These are phyloP conservation scores for Penicillium sp. DNA, from an alignment of 2,329 filamentous ascomycete species.

Conservation along the genomic window DNA sequence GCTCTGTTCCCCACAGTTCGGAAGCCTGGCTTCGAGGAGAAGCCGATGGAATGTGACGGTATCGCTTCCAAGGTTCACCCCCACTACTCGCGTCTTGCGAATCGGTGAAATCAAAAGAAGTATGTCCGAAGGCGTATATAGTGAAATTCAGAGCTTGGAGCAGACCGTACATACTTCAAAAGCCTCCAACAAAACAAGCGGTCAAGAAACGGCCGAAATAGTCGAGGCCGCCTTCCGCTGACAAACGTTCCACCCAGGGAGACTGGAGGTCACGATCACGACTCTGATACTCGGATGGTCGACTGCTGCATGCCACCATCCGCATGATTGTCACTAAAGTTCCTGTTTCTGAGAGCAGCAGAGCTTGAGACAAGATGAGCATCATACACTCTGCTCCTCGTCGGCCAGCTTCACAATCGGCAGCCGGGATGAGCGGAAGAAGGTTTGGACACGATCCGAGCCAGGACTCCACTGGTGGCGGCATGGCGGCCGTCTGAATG, in stretches of 20 bases:
- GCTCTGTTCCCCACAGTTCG: not conserved
- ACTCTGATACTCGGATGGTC: not conserved
- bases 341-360: not conserved
- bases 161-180: not conserved
- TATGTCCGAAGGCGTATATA: not conserved
- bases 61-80: too few species aligned
- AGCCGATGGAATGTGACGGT: not conserved
- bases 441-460: conserved; percentile 17
- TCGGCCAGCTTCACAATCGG: not conserved
- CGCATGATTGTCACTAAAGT: not conserved
- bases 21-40: not conserved
- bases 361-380: not conserved
- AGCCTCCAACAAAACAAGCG: not conserved
- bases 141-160: too few species aligned
- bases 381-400: not conserved
- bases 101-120: not conserved
- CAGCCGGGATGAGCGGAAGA: conserved; percentile 7
- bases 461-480: conserved; percentile 19
- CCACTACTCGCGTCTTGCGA: too few species aligned
- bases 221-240: not conserved
- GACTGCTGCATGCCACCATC: not conserved
- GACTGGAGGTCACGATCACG: too few species aligned
- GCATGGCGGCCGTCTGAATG: conserved; percentile 14
- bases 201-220: not conserved
- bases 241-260: not conserved